These are phyloP conservation scores for Triticum dicoccoides DNA, from an alignment of 176 grass and related monocot species.

Conservation along the genomic window DNA sequence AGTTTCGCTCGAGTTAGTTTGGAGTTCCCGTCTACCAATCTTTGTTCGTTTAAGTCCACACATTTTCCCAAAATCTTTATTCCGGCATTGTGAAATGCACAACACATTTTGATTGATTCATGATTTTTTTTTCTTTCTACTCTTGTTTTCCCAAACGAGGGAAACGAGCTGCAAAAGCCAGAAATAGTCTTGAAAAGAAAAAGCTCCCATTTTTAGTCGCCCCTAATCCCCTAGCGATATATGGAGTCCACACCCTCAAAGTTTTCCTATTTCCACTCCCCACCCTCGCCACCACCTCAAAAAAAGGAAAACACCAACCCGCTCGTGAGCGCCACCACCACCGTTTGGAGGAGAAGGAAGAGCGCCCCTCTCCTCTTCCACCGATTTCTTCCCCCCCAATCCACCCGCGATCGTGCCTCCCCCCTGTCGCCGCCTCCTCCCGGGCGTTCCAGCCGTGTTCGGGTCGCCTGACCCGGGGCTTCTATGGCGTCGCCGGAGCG, in stretches of 20 bases:
- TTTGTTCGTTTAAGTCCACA: neutral
- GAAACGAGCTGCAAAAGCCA: neutral
- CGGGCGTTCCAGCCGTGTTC: constrained; percentile 13
- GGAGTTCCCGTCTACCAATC: too few relatives aligned
- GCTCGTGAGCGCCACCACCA: constrained; percentile 42
- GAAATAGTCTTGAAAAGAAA: constrained; percentile 5
- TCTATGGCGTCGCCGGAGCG: constrained; percentile 28
- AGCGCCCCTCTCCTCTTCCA: constrained; percentile 19
- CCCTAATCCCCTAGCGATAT: constrained; percentile 29
- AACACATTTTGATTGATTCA: neutral
- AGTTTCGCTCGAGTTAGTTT: neutral
- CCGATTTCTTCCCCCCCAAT: constrained; percentile 12
- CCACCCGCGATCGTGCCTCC: neutral
- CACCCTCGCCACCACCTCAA: constrained; percentile 15
- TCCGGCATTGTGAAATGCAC: neutral
- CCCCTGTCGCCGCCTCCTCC: neutral
- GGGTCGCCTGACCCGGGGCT: constrained; percentile 23
- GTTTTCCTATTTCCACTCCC: constrained; percentile 33
- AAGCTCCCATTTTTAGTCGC: constrained; percentile 45
- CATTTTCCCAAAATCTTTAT: neutral
- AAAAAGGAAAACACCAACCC: constrained; percentile 26
- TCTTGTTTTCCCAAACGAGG: neutral
- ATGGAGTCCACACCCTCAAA: constrained; percentile 15
- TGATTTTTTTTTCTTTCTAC: neutral
- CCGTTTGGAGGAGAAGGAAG: constrained; percentile 20